phyloP scores from a whole-genome alignment of 2,329 filamentous ascomycete genomes.

The Exutisphaerella laricina region DNA sequence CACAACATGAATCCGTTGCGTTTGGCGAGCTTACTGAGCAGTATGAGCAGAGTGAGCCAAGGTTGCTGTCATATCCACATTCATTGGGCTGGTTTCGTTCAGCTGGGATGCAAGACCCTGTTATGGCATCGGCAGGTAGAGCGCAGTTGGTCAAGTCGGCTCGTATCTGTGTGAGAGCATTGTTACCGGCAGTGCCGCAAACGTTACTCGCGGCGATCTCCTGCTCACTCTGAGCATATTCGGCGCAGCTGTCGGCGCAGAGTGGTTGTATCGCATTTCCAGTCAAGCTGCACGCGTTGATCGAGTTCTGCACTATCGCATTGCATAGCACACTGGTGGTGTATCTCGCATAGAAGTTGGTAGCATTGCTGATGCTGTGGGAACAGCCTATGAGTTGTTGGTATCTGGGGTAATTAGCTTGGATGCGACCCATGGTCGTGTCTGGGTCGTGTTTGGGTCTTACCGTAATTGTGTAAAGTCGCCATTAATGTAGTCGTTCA shows the following conservation, averaged over 20 bases:
- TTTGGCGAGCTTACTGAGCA: conserved; percentile 80
- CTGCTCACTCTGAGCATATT: conserved; percentile 84
- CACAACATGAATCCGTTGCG: conserved; percentile 91
- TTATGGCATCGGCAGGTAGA: conserved; percentile 72
- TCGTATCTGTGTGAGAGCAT: conserved; percentile 71
- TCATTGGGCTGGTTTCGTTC: conserved; percentile 75
- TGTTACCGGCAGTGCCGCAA: conserved; percentile 58
- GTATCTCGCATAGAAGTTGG: conserved; percentile 83
- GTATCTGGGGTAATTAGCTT: conserved; percentile 58
- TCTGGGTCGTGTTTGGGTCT: conserved; percentile 29
- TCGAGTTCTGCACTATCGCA: conserved; percentile 85
- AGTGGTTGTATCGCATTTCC: conserved; percentile 63
- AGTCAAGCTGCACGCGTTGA: conserved; percentile 60
- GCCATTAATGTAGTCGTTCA: conserved; percentile 67
- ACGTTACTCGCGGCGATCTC: conserved; percentile 71
- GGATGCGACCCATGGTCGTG: background rate
- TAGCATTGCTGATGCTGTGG: conserved; percentile 68
- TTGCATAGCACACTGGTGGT: conserved; percentile 91
- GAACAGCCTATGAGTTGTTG: conserved; percentile 73
- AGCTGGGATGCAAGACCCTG: conserved; percentile 67
- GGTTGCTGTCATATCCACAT: conserved; percentile 73
- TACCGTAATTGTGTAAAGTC: conserved; percentile 75
- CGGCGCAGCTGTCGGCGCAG: conserved; percentile 83
- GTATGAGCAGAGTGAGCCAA: conserved; percentile 76
- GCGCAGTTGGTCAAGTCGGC: conserved; percentile 91